Conservation (phyloP, 352 stramenopile species). For the Aphanomyces euteiches region DNA sequence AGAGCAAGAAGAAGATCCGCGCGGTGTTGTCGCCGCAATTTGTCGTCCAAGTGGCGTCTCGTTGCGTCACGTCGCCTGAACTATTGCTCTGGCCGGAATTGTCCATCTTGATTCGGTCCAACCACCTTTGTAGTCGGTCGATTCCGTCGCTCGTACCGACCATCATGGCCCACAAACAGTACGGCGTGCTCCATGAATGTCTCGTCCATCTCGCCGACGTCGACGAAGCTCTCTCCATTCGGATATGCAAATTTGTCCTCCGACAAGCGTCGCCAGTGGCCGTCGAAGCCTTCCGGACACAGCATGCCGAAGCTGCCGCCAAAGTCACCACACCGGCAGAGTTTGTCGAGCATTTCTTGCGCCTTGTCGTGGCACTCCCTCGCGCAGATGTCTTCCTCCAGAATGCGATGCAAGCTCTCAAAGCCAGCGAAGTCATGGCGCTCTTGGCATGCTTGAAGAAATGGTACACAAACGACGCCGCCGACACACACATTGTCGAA, state of each 20-base stretch:
- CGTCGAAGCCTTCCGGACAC: conserved; percentile 8
- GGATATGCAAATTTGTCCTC: conserved; percentile 52
- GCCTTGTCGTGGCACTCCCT: conserved; percentile 37
- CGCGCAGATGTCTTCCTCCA: conserved; percentile 77
- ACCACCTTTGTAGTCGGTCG: conserved; percentile 57
- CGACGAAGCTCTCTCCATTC: conserved; percentile 69
- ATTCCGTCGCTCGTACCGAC: conserved; percentile 58
- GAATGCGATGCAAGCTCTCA: conserved; percentile 62
- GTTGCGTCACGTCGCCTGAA: conserved; percentile 54
- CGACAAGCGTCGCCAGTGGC: neutral
- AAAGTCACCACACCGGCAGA: conserved; percentile 10
- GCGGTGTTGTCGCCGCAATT: conserved; percentile 53
- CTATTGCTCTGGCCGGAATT: conserved; percentile 56
- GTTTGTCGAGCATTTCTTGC: conserved; percentile 45
- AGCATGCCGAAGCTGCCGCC: neutral
- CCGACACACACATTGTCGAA: conserved; percentile 38
- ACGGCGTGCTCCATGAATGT: conserved; percentile 55
- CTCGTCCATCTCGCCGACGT: conserved; percentile 69
- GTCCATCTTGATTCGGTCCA: conserved; percentile 46
- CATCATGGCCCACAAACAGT: conserved; percentile 66
- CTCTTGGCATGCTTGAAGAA: conserved; percentile 71
- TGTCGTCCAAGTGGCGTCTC: conserved; percentile 51
- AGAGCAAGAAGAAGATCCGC: conserved; percentile 14
- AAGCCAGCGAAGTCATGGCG: conserved; percentile 63
- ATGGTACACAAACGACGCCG: conserved; percentile 41